Evolutionary conservation across 768 basidiomycete genomes (phyloP).

Genomic region (Collybiopsis confluens): DNA sequence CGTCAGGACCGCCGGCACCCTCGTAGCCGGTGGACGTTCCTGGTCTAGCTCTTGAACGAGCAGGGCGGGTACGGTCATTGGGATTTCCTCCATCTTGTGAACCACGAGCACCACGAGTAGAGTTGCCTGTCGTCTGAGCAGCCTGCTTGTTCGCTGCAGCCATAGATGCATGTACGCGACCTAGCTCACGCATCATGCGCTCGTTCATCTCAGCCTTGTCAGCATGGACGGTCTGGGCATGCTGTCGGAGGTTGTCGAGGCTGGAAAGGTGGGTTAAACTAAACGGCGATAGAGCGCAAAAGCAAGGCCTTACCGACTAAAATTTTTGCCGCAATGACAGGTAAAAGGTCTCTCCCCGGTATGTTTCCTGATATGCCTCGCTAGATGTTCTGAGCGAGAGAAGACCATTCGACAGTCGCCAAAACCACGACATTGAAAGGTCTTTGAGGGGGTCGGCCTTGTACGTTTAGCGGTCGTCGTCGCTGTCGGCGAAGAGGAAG

Average conservation of each 20-base stretch:
- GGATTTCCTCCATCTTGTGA: slow-evolving; percentile 7
- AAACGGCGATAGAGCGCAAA: background rate
- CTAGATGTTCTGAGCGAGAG: slow-evolving; percentile 10
- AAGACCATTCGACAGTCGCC: slow-evolving; percentile 98
- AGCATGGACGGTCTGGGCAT: slow-evolving; percentile 96
- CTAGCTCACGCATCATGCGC: slow-evolving; percentile 87
- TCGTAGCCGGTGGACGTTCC: slow-evolving; percentile 77
- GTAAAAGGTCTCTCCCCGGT: slow-evolving; percentile 96
- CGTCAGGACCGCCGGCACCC: slow-evolving; percentile 22
- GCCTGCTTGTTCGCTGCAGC: slow-evolving; percentile 46
- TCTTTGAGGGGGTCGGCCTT: slow-evolving; percentile 84
- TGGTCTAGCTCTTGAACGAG: slow-evolving; percentile 42
- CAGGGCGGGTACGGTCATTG: slow-evolving; percentile 13
- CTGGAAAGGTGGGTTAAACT: slow-evolving; percentile 43
- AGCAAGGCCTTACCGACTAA: background rate
- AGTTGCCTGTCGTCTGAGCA: slow-evolving; percentile 13
- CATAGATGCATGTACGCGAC: slow-evolving; percentile 79
- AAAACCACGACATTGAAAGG: slow-evolving; percentile 92
- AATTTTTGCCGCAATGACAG: slow-evolving; percentile 90
- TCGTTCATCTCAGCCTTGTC: slow-evolving; percentile 89
- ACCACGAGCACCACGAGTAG: background rate
- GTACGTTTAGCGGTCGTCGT: slow-evolving; percentile 50
- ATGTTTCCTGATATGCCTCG: slow-evolving; percentile 68
- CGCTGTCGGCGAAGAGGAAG: background rate
- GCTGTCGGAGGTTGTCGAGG: slow-evolving; percentile 95